Evolutionary conservation across 1,284 basidiomycete genomes (phyloP), one percentile per base, ranked within the genome.

Genomic region (Sporisorium sorghi): DNA sequence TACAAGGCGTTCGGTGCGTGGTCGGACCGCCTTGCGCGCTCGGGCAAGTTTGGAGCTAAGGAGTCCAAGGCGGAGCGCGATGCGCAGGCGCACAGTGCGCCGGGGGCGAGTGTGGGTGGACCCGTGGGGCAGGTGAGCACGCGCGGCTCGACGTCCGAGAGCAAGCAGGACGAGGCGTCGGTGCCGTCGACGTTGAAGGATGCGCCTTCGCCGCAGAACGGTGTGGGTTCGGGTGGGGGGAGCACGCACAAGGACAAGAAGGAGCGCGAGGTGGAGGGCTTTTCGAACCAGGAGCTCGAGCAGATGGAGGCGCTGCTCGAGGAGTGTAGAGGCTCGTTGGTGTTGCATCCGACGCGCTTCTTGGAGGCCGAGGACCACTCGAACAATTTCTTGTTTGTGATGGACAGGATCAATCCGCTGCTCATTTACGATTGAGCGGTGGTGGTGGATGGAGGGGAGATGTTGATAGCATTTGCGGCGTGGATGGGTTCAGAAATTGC

Each of bases 281-380:
- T 84, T 43, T 62, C 76, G 1, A 47, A 30, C 2, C 49, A 58
- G 1, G 81, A 83, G 44, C 48, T 83, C 17, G 73, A 77, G 7
- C 77, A 80, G 53, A 83, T 84, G 82, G 77, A 79, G 47, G 59
- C 62, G 7, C 50, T 82, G 33, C 64, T 84, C 12, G 73, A 81
- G 17, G 75, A 77, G 57, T 69, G 66, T 30, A 64, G 72, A 30
- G 83, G 83, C 21, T 57, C 53, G 21, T 53, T 84, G 43, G 78
- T 84, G 33, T 35, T 82, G 28, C 72, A 79, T 54, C 76, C 82
- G 2, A 74, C 79, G 10, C 68, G 79, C 21, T 84, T 83, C 61
- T 60, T 84, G 49, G 83, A 84, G 60, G 77, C 78, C 14, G 83
- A 84, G 49, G 74, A 76, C 33, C 58, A 62, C 30, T 61, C 66